Evolutionary conservation across 2,329 filamentous ascomycete species (phyloP).

Genomic region (Epichloe brachyelytri): DNA sequence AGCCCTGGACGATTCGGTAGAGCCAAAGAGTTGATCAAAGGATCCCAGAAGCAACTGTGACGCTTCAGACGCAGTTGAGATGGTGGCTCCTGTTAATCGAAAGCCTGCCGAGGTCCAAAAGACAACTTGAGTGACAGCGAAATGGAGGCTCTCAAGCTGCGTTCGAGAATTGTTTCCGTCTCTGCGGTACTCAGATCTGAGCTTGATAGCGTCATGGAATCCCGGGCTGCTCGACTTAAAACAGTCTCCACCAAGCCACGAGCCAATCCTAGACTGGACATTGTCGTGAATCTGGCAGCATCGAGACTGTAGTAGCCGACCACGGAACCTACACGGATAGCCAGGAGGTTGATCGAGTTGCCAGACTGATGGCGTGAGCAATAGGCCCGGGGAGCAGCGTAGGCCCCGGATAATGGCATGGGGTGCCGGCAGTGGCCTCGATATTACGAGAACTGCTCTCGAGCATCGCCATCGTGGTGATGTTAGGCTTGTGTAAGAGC

Average conservation of each 20-base stretch:
- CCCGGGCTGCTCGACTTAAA: conserved; percentile 37
- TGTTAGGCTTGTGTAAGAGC: not conserved
- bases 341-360: conserved; percentile 47
- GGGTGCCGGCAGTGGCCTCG: conserved; percentile 8
- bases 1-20: conserved; percentile 55
- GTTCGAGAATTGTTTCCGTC: conserved; percentile 43
- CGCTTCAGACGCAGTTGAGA: conserved; percentile 40
- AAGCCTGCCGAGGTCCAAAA: conserved; percentile 51
- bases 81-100: conserved; percentile 40
- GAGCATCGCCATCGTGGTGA: not conserved
- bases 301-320: conserved; percentile 38
- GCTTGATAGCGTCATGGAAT: conserved; percentile 30
- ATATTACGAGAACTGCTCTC: not conserved
- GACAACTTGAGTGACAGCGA: conserved; percentile 43
- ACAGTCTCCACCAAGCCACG: conserved; percentile 42
- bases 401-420: conserved; percentile 14
- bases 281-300: conserved; percentile 40
- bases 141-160: conserved; percentile 44
- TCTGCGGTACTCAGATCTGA: conserved; percentile 36
- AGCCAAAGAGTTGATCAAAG: conserved; percentile 52
- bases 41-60: conserved; percentile 45
- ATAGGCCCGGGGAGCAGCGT: conserved; percentile 46
- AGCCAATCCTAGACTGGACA: conserved; percentile 44
- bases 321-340: conserved; percentile 39
- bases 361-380: conserved; percentile 46